Conservation (phyloP, 108 stramenopile species). For the Cylindrotheca fusiformis region DNA sequence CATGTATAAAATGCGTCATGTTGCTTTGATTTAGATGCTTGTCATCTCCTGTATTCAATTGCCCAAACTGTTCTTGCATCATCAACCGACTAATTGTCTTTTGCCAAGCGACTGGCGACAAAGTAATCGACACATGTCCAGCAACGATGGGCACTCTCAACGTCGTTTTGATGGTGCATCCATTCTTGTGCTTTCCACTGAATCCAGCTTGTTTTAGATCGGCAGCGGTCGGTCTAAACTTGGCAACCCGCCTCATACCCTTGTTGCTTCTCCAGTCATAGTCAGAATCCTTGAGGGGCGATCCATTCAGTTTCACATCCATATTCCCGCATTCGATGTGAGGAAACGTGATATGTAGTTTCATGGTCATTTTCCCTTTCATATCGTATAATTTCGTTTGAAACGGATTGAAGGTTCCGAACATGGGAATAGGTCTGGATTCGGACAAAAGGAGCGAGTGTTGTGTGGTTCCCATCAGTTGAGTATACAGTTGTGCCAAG, state of each 20-base stretch:
- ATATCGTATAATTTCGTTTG: constrained; percentile 11
- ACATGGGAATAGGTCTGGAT: constrained; percentile 41
- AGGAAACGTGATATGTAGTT: constrained; percentile 73
- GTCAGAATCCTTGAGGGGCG: constrained; percentile 12
- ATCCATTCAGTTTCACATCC: constrained; percentile 65
- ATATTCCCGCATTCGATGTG: constrained; percentile 55
- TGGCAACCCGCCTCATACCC: constrained; percentile 11
- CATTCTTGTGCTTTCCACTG: constrained; percentile 8
- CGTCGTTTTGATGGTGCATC: constrained; percentile 43
- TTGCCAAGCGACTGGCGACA: constrained; percentile 35
- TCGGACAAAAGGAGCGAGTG: constrained; percentile 70
- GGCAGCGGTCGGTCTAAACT: constrained; percentile 16
- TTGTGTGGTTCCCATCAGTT: constrained; percentile 46
- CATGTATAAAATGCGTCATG: constrained; percentile 72
- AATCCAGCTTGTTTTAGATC: constrained; percentile 24
- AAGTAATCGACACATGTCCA: constrained; percentile 33
- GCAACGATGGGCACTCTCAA: constrained; percentile 42
- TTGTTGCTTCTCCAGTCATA: constrained; percentile 10
- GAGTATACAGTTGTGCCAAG: constrained; percentile 59
- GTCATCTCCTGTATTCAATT: constrained; percentile 11
- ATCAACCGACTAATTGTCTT: constrained; percentile 26
- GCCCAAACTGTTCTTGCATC: constrained; percentile 2
- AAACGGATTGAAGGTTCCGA: constrained; percentile 26
- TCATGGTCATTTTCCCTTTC: constrained; percentile 39
- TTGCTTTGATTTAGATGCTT: constrained; percentile 21